phyloP scores from a whole-genome alignment of 305 asterid species.

The Solanum aculeatissimum region DNA sequence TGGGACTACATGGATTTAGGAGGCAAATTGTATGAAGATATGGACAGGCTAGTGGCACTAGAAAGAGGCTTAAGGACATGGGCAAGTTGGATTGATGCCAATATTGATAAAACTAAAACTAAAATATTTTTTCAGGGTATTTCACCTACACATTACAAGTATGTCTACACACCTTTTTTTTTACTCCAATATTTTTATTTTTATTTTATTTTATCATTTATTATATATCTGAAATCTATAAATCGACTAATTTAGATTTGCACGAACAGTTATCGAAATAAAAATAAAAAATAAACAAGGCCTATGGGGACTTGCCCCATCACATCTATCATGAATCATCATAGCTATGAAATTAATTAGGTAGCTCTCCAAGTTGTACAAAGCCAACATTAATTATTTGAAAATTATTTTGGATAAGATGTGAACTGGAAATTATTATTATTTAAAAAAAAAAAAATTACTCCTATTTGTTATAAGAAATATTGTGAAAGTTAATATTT shows the following conservation, averaged over 20 bases:
- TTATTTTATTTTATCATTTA: background rate
- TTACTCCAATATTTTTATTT: background rate
- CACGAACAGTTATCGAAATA: too few relatives aligned
- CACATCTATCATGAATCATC: background rate
- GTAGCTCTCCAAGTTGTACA: background rate
- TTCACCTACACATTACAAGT: slow-evolving; percentile 95
- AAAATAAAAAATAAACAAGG: background rate
- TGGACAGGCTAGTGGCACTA: slow-evolving; percentile 61
- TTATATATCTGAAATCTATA: background rate
- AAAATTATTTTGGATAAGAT: background rate
- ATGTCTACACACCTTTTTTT: slow-evolving; percentile 1
- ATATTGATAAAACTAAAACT: slow-evolving; percentile 44
- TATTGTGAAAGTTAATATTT: background rate
- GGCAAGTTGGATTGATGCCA: slow-evolving; percentile 78
- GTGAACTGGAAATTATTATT: background rate
- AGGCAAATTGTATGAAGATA: slow-evolving; percentile 48
- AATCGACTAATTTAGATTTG: background rate
- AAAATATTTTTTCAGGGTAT: slow-evolving; percentile 75
- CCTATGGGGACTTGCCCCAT: background rate
- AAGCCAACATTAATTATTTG: background rate
- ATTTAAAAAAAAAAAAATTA: background rate
- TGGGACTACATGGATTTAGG: slow-evolving; percentile 87
- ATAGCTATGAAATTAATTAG: background rate
- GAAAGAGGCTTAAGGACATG: slow-evolving; percentile 79
- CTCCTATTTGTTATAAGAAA: background rate